Evolutionary conservation across 1,284 basidiomycete species (phyloP), one percentile per base, ranked within the genome.

Genomic region (Moesziomyces globuligerus): DNA sequence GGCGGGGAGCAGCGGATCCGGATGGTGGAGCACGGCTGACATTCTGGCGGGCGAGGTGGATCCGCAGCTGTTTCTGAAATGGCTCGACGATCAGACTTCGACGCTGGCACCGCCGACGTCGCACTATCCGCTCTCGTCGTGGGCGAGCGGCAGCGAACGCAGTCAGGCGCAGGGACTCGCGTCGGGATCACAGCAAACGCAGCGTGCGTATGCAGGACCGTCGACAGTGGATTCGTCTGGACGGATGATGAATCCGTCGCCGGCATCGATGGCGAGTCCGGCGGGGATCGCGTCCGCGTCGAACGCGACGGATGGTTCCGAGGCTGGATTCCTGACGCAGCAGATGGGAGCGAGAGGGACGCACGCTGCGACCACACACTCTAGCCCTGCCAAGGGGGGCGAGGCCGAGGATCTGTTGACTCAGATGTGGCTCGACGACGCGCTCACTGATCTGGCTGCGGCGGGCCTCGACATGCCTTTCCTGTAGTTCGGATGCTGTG

Each of bases 381-480:
- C 24, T 10, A 28, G 41, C n/a, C 44, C 44, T 21, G 3, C 46
- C n/a, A 48, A 55, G 26, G 24, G n/a, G n/a, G n/a, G 41, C 26
- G 64, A 45, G 15, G 48, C 64, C 32, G 69, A 72, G 10, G 64
- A 72, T 46, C 39, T 72, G 21, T 43, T 67, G 47, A 64, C 69
- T 5, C 55, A 58, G 18, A 72, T 72, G 58, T 72, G 69, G 69
- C 57, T 72, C 13, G 64, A 72, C 23, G 64, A 72, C 32, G 69
- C 69, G 5, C 52, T 72, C 17, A 64, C 59, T 7, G 69, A 72
- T 25, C 39, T 72, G 10, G 69, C 64, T 5, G 57, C 58, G 0
- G 59, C 64, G 11, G 69, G 68, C n/a, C 48, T 71, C 24, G 68
- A 71, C 23, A 71, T 71, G 68, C 68, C 68, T 25, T 71, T 71